phyloP scores from a whole-genome alignment of 2,329 filamentous ascomycete species.

The Aspergillus oerlinghausenensis region DNA sequence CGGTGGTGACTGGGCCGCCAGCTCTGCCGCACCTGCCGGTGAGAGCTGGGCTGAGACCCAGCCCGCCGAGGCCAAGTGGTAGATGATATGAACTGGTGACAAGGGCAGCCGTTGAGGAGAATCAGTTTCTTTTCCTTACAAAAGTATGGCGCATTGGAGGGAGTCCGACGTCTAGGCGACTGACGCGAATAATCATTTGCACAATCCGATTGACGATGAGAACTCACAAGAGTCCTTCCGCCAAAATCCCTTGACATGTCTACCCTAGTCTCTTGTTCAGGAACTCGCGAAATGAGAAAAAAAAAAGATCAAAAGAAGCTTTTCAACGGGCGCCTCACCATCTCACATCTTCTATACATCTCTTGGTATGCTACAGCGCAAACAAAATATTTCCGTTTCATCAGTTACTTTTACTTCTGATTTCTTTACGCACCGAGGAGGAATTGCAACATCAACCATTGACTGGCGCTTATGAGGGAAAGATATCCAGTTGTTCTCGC shows the following conservation, averaged over 20 bases:
- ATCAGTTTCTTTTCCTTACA: slow-evolving; percentile 19
- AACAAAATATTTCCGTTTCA: slow-evolving; percentile 11
- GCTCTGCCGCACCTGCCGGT: slow-evolving; percentile 35
- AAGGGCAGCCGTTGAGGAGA: slow-evolving; percentile 28
- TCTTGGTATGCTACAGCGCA: slow-evolving; percentile 21
- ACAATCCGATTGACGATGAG: slow-evolving; percentile 18
- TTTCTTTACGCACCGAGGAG: slow-evolving; percentile 28
- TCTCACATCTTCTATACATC: slow-evolving; percentile 26
- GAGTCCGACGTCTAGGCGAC: slow-evolving; percentile 3
- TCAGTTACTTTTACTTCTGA: slow-evolving; percentile 25
- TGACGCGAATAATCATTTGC: slow-evolving; percentile 17
- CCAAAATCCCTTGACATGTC: slow-evolving; percentile 32
- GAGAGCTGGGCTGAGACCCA: slow-evolving; percentile 41
- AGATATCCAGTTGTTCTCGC: slow-evolving; percentile 69
- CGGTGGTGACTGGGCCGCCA: slow-evolving; percentile 50
- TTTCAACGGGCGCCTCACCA: slow-evolving; percentile 23
- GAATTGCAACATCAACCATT: slow-evolving; percentile 48
- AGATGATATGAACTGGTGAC: slow-evolving; percentile 25
- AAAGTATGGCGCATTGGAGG: slow-evolving; percentile 21
- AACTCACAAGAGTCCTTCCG: slow-evolving; percentile 13
- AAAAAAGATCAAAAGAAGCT: slow-evolving; percentile 27
- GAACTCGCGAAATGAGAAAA: slow-evolving; percentile 24
- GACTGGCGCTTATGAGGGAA: slow-evolving; percentile 97
- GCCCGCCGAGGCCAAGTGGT: slow-evolving; percentile 38
- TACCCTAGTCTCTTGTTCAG: slow-evolving; percentile 36